Evolutionary conservation across 176 grass and related monocot genomes (phyloP).

Genomic region (Puccinellia tenuiflora): DNA sequence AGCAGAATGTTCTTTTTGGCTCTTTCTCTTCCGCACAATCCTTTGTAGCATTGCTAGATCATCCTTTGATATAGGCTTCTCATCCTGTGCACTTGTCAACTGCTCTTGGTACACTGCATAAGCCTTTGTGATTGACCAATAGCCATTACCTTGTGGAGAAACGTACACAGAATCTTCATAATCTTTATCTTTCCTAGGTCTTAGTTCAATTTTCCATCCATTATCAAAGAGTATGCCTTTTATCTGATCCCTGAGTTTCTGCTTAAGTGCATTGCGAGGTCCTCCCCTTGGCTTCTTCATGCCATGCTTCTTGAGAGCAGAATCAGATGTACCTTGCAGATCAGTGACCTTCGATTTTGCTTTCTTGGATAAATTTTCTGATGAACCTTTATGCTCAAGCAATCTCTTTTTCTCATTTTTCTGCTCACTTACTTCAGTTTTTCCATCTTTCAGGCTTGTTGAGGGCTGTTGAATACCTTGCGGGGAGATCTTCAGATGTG

Average conservation of each 20-base stretch:
- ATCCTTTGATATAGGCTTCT: constrained; percentile 49
- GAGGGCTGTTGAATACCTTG: not conserved
- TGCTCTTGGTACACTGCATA: constrained; percentile 79
- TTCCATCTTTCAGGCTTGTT: constrained; percentile 20
- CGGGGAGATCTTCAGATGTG: constrained; percentile 22
- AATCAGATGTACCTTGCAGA: constrained; percentile 13
- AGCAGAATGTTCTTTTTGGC: constrained; percentile 33
- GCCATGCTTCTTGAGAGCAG: constrained; percentile 19
- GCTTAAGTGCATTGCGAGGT: constrained; percentile 46
- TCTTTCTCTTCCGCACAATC: constrained; percentile 72
- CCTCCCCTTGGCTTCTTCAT: constrained; percentile 44
- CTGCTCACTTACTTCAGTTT: constrained; percentile 8
- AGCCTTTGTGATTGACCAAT: constrained; percentile 98
- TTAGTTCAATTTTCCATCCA: constrained; percentile 85
- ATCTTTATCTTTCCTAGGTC: constrained; percentile 57
- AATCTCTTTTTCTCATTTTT: constrained; percentile 50
- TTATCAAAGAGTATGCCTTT: constrained; percentile 61
- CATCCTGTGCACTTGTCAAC: constrained; percentile 32
- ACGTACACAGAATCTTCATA: constrained; percentile 88
- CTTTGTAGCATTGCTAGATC: constrained; percentile 77
- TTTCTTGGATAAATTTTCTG: constrained; percentile 44
- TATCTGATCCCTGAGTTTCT: constrained; percentile 73
- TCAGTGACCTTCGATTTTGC: constrained; percentile 28
- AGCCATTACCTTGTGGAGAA: constrained; percentile 67
- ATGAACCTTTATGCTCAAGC: constrained; percentile 41